These are phyloP conservation scores for Pseudonectria buxi DNA, from an alignment of 2,329 filamentous ascomycete genomes.

Conservation along the genomic window DNA sequence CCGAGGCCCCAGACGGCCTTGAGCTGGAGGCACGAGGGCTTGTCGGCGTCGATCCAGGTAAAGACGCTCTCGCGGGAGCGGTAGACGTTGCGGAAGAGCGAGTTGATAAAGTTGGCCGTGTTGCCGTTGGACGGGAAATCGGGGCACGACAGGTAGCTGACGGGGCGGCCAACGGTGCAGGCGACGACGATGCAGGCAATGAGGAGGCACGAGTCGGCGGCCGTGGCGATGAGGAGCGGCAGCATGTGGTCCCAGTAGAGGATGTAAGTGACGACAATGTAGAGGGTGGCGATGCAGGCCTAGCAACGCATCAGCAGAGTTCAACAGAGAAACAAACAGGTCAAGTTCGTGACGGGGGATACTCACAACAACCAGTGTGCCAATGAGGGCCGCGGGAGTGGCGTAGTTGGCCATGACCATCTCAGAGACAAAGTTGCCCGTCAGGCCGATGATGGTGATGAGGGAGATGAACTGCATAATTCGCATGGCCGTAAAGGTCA, in stretches of 20 bases:
- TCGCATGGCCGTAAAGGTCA: conserved; percentile 70
- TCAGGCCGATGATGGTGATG: conserved; percentile 71
- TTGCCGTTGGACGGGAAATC: conserved; percentile 36
- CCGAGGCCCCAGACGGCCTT: conserved; percentile 83
- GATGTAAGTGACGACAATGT: conserved; percentile 73
- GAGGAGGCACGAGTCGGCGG: conserved; percentile 61
- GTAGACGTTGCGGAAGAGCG: conserved; percentile 36
- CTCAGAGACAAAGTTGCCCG: conserved; percentile 72
- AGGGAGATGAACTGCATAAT: conserved; percentile 65
- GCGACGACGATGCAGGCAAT: conserved; percentile 73
- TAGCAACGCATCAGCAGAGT: conserved; percentile 33
- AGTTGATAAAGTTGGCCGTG: conserved; percentile 38
- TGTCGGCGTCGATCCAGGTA: conserved; percentile 44
- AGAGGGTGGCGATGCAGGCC: conserved; percentile 73
- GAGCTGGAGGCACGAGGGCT: conserved; percentile 69
- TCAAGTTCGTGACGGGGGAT: too few species aligned
- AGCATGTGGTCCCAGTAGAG: conserved; percentile 73
- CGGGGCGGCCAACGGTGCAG: conserved; percentile 69
- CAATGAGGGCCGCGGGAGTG: conserved; percentile 67
- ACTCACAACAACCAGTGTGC: conserved; percentile 73
- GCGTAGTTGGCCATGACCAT: conserved; percentile 61
- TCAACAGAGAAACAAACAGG: too few species aligned
- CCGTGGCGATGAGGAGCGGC: conserved; percentile 63
- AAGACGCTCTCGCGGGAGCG: conserved; percentile 26
- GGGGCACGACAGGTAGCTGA: conserved; percentile 70